Evolutionary conservation across 2,329 filamentous ascomycete species (phyloP).

Genomic region (Colletotrichum ledebouriae): DNA sequence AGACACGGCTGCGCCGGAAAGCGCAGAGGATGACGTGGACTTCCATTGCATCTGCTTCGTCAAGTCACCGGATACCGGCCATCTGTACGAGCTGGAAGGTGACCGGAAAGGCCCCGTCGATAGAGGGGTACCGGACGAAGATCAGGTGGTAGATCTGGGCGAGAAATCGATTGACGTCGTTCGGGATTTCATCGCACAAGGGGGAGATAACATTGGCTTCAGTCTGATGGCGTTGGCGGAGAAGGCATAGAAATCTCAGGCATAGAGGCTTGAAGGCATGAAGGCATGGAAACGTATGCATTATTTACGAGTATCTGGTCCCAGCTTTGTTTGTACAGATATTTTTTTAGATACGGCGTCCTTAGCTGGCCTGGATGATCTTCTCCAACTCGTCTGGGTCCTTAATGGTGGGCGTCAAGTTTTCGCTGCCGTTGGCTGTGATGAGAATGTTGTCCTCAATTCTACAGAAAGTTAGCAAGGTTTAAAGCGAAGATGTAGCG

Average conservation of each 20-base stretch:
- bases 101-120: conserved; percentile 75
- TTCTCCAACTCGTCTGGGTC: conserved; percentile 73
- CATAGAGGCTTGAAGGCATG: conserved; percentile 4
- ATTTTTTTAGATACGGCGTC: neutral
- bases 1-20: conserved; percentile 71
- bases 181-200: conserved; percentile 47
- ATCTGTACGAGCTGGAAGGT: conserved; percentile 78
- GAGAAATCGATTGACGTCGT: conserved; percentile 70
- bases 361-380: conserved; percentile 50
- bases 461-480: conserved; percentile 49
- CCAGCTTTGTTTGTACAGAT: neutral
- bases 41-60: conserved; percentile 82
- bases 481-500: neutral
- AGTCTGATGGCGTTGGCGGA: conserved; percentile 50
- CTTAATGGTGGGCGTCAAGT: conserved; percentile 80
- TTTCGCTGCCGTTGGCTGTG: conserved; percentile 76
- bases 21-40: conserved; percentile 73
- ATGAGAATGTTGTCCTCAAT: conserved; percentile 82
- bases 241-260: neutral
- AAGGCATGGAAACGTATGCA: neutral
- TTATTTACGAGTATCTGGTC: neutral
- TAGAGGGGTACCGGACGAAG: conserved; percentile 55
- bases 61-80: conserved; percentile 64
- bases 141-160: conserved; percentile 63
- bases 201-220: conserved; percentile 48